Evolutionary conservation across 768 basidiomycete genomes (phyloP), one percentile per base, ranked within the genome.

Genomic region (Hydnomerulius pinastri): DNA sequence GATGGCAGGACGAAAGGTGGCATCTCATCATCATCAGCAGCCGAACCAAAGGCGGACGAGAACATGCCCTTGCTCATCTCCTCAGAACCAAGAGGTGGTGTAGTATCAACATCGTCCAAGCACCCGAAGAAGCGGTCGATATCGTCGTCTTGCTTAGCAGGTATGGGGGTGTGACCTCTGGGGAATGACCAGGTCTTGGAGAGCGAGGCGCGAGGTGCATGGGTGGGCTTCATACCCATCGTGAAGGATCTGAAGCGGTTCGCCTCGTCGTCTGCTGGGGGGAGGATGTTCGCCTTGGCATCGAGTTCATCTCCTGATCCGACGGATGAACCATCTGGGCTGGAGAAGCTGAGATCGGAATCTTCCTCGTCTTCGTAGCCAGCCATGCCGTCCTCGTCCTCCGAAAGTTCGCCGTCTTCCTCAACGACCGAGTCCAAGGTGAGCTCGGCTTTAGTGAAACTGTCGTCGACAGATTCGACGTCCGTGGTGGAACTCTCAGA

Each of bases 111-210:
- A 41, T 80, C 79, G 39, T 77, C 78, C 54, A 80, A 59, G 48
- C 88, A 92, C 36, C 80, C 83, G 58, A 92, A 92, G 77, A 92
- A 92, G 28, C 75, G 77, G 63, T 92, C 90, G 8, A 87, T 72
- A n/a, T 83, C 79, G 17, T 80, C 76, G 2, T 69, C 54, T 30
- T 61, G 54, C 11, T 57, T 54, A 18, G 51, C 53, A 23, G 46
- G 44, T 17, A 32, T 59, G 59, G 59, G 30, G 21, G 59, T 27
- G 42, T 55, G 61, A 18, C 66, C 73, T 47, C 55, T 72, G 2
- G 81, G 81, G 66, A 90, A 90, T 0, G 84, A 82, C 87, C 87
- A 90, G 0, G 74, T 74, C 68, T 80, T 83, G n/a, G 81, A 80
- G 20, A 88, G 73, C 2, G 82, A 82, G 13, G 69, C 68, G 20